These are phyloP conservation scores for Cyclocybe cylindracea DNA, from an alignment of 768 basidiomycete species.

Conservation along the genomic window DNA sequence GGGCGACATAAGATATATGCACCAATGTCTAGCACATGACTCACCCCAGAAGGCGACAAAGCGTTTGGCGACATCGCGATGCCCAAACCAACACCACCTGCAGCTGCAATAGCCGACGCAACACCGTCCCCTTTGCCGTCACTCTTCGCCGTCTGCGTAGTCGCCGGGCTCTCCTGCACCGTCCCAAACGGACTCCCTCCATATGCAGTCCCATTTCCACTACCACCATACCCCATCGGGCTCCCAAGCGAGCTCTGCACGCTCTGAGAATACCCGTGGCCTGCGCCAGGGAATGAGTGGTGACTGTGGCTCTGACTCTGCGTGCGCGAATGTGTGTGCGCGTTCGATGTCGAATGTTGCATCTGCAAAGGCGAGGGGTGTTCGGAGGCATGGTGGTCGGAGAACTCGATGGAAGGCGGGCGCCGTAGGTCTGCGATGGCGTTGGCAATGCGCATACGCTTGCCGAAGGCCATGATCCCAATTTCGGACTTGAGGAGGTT, in stretches of 20 bases:
- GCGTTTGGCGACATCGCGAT: slow-evolving; percentile 13
- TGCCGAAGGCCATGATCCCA: slow-evolving; percentile 92
- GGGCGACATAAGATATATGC: slow-evolving; percentile 5
- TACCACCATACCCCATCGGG: slow-evolving; percentile 26
- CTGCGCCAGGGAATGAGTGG: slow-evolving; percentile 41
- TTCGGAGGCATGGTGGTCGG: slow-evolving; percentile 35
- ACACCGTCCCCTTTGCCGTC: neutral
- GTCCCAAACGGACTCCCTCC: slow-evolving; percentile 6
- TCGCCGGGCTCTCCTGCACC: slow-evolving; percentile 1
- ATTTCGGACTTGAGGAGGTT: slow-evolving; percentile 91
- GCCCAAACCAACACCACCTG: slow-evolving; percentile 21
- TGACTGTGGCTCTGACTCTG: slow-evolving; percentile 47
- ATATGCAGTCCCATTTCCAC: slow-evolving; percentile 14
- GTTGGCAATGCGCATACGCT: slow-evolving; percentile 90
- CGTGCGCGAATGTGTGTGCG: slow-evolving; percentile 39
- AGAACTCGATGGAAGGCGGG: slow-evolving; percentile 63
- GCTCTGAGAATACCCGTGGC: slow-evolving; percentile 30
- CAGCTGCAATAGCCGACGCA: slow-evolving; percentile 5
- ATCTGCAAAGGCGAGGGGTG: slow-evolving; percentile 24
- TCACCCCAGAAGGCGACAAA: neutral
- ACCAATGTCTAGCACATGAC: slow-evolving; percentile 3
- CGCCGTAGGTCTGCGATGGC: slow-evolving; percentile 87
- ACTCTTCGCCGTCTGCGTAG: neutral
- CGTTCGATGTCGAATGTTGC: slow-evolving; percentile 33
- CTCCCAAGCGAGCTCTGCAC: slow-evolving; percentile 46